Conservation (phyloP, 2,329 filamentous ascomycete genomes). For the Microsporum canis region DNA sequence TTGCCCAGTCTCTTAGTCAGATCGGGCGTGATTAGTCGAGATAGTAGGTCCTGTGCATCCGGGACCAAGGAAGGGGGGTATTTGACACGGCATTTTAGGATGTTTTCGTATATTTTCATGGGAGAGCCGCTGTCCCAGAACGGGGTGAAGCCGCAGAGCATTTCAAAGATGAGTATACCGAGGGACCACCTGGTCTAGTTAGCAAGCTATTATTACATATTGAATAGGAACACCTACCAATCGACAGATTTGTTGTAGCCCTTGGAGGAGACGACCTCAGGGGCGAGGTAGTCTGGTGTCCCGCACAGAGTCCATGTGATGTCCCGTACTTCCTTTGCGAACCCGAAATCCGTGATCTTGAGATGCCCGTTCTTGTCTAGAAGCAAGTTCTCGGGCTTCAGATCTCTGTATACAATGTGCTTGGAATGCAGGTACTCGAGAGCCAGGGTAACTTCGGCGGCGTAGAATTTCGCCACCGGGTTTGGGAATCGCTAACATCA, state of each 20-base stretch:
- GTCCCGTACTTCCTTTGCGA: conserved; percentile 94
- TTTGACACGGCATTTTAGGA: conserved; percentile 88
- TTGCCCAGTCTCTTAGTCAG: conserved; percentile 92
- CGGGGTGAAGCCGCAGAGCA: conserved; percentile 96
- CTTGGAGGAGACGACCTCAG: conserved; percentile 97
- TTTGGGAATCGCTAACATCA: conserved; percentile 81
- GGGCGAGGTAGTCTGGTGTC: conserved; percentile 92
- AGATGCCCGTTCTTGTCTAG: conserved; percentile 87
- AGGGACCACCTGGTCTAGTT: conserved; percentile 70
- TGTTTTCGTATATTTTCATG: conserved; percentile 95
- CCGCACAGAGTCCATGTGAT: conserved; percentile 99
- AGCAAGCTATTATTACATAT: conserved; percentile 10
- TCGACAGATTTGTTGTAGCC: conserved; percentile 99
- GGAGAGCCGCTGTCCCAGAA: conserved; percentile 98
- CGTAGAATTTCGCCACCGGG: conserved; percentile 97
- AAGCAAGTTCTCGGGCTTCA: conserved; percentile 90
- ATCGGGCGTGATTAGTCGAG: conserved; percentile 86
- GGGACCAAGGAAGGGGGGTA: conserved; percentile 93
- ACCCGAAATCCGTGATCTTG: conserved; percentile 97
- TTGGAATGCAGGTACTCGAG: conserved; percentile 89
- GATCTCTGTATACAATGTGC: conserved; percentile 94
- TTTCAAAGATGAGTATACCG: conserved; percentile 97
- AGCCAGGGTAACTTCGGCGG: conserved; percentile 89
- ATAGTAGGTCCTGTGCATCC: conserved; percentile 84
- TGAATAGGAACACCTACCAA: conserved; percentile 54